Conservation (phyloP, 768 basidiomycete genomes). For the Candolleomyces aberdarensis region DNA sequence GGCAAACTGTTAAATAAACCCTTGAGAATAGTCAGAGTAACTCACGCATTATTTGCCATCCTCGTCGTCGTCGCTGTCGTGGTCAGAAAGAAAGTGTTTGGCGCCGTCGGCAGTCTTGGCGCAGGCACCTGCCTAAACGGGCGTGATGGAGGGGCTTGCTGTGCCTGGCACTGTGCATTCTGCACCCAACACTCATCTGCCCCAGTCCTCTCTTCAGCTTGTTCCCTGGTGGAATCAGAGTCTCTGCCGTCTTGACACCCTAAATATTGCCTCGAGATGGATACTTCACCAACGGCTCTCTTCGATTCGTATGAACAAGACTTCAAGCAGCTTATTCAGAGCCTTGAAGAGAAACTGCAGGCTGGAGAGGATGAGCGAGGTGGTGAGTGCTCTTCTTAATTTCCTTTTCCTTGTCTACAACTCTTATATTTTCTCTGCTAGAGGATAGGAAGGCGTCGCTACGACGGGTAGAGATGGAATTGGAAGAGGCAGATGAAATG, state of each 20-base stretch:
- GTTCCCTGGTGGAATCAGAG: slow-evolving; percentile 29
- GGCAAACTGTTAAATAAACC: slow-evolving; percentile 4
- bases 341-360: slow-evolving; percentile 76
- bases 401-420: not conserved
- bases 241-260: not conserved
- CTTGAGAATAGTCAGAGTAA: slow-evolving; percentile 9
- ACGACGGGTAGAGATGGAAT: slow-evolving; percentile 86
- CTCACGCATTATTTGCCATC: slow-evolving; percentile 38
- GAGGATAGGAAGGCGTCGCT: slow-evolving; percentile 81
- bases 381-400: slow-evolving; percentile 45
- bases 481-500: slow-evolving; percentile 99
- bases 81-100: not conserved
- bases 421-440: slow-evolving; percentile 24
- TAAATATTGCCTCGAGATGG: slow-evolving; percentile 46
- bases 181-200: slow-evolving; percentile 2
- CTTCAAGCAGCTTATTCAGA: slow-evolving; percentile 77
- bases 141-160: not conserved
- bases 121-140: not conserved
- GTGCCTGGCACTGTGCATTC: not conserved
- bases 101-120: not conserved
- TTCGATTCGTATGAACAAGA: slow-evolving; percentile 93
- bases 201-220: not conserved
- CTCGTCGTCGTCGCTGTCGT: slow-evolving; percentile 21
- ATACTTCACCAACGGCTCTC: slow-evolving; percentile 78
- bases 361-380: slow-evolving; percentile 59